These are phyloP conservation scores for Fragilaria crotonensis DNA, from an alignment of 108 stramenopile species.

Conservation along the genomic window DNA sequence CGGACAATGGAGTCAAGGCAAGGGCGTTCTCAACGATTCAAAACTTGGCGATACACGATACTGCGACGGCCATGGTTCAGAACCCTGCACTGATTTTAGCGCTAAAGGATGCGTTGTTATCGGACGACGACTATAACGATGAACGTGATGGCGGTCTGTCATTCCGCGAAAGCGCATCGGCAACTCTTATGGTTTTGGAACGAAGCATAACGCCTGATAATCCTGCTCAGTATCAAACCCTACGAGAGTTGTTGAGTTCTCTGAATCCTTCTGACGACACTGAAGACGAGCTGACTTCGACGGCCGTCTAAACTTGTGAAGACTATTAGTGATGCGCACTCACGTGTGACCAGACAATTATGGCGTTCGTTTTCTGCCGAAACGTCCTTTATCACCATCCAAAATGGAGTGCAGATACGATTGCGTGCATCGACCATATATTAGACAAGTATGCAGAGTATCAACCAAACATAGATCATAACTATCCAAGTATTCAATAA, in stretches of 20 bases:
- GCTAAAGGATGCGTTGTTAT: conserved; percentile 23
- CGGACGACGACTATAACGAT: conserved; percentile 4
- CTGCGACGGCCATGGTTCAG: conserved; percentile 31
- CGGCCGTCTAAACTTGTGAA: not conserved
- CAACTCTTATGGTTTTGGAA: conserved; percentile 38
- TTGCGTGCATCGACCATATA: not conserved
- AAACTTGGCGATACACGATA: conserved; percentile 45
- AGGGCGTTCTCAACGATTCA: conserved; percentile 39
- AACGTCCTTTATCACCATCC: not conserved
- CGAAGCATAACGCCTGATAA: conserved; percentile 36
- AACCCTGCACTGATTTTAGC: conserved; percentile 31
- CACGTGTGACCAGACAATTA: not conserved
- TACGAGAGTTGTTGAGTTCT: conserved; percentile 27
- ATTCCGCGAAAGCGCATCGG: conserved; percentile 18
- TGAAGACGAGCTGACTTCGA: not conserved
- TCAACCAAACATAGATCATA: not conserved
- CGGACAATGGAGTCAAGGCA: conserved; percentile 28
- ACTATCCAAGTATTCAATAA: not conserved
- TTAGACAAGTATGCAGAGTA: not conserved
- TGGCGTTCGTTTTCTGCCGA: not conserved
- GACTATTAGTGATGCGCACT: not conserved
- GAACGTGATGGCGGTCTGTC: conserved; percentile 4
- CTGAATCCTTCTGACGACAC: not conserved
- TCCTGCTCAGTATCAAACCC: conserved; percentile 22
- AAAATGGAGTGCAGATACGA: not conserved